These are phyloP conservation scores for Rutstroemia sp. DNA, from an alignment of 2,329 filamentous ascomycete species.

Conservation along the genomic window DNA sequence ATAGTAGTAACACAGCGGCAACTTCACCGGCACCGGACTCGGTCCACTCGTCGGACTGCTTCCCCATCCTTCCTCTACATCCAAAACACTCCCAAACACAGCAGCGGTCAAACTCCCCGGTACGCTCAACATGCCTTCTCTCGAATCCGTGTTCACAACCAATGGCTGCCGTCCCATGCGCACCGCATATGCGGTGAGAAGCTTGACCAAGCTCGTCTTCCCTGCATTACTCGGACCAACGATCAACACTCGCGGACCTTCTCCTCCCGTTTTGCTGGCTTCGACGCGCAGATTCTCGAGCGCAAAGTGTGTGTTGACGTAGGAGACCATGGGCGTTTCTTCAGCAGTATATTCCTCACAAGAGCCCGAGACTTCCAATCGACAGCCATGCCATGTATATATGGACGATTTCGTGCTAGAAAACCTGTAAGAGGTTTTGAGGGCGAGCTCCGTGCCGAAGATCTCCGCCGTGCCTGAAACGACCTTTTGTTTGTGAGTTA, in stretches of 20 bases:
- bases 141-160: constrained; percentile 77
- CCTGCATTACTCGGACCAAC: constrained; percentile 72
- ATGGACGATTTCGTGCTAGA: constrained; percentile 78
- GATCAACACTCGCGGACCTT: constrained; percentile 77
- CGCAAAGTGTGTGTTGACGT: constrained; percentile 82
- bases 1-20: constrained; percentile 86
- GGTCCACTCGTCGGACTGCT: constrained; percentile 86
- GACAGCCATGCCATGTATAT: constrained; percentile 87
- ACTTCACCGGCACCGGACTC: constrained; percentile 79
- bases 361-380: constrained; percentile 63
- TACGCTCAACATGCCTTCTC: constrained; percentile 69
- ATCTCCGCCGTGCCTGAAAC: constrained; percentile 80
- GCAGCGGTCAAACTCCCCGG: constrained; percentile 79
- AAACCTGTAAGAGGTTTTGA: constrained; percentile 73
- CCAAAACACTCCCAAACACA: constrained; percentile 81
- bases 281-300: constrained; percentile 65
- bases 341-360: constrained; percentile 58
- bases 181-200: constrained; percentile 71
- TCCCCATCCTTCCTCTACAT: constrained; percentile 84
- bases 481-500: constrained; percentile 44
- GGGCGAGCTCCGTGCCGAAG: constrained; percentile 88
- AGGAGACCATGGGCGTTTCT: constrained; percentile 73
- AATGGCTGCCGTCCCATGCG: constrained; percentile 67
- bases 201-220: constrained; percentile 75
- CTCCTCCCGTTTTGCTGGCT: constrained; percentile 40